These are phyloP conservation scores for Ogataea glucozyma DNA, from an alignment of 805 yeast species.

Conservation along the genomic window DNA sequence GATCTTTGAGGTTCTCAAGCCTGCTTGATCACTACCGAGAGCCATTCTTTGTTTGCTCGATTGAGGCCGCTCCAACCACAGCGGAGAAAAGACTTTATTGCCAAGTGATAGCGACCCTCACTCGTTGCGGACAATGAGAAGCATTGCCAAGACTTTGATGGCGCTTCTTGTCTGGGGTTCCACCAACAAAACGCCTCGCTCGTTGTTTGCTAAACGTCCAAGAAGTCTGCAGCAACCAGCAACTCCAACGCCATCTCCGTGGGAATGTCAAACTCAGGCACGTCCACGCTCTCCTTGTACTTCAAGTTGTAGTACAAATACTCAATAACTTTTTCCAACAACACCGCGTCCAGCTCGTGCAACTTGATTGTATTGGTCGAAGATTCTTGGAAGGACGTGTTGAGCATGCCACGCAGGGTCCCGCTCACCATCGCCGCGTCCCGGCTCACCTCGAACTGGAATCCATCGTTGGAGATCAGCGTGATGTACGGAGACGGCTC, in stretches of 20 bases:
- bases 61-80: too few species aligned
- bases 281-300: conserved; percentile 61
- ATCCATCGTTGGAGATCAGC: conserved; percentile 72
- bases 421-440: conserved; percentile 80
- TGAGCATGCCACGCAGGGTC: conserved; percentile 58
- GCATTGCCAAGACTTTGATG: too few species aligned
- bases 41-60: too few species aligned
- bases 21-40: too few species aligned
- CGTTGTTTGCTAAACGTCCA: conserved; percentile 68
- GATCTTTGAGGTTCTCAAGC: too few species aligned
- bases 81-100: too few species aligned
- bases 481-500: conserved; percentile 47
- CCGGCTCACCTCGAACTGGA: conserved; percentile 57
- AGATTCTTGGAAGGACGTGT: conserved; percentile 58
- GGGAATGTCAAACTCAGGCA: conserved; percentile 88
- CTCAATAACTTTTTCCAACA: conserved; percentile 80
- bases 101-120: too few species aligned
- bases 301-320: conserved; percentile 76
- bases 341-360: conserved; percentile 66
- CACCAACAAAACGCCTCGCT: too few species aligned
- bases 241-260: conserved; percentile 92
- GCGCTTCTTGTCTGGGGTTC: too few species aligned
- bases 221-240: conserved; percentile 88
- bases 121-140: too few species aligned
- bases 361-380: conserved; percentile 54